These are phyloP conservation scores for Tremella yokohamensis DNA, from an alignment of 768 basidiomycete genomes.

Conservation along the genomic window DNA sequence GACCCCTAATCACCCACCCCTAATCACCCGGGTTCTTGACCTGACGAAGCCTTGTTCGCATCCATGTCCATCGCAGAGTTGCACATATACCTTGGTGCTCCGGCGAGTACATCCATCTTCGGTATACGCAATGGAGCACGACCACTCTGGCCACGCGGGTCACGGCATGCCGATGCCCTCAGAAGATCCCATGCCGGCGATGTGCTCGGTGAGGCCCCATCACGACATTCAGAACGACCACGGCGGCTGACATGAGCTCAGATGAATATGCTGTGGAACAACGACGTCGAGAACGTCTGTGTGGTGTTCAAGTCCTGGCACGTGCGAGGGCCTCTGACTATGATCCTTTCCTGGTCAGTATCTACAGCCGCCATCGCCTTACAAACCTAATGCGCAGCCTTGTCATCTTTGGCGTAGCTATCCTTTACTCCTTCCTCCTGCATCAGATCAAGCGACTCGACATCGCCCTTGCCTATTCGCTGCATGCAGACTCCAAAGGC, in stretches of 20 bases:
- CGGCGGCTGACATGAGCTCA: slow-evolving; percentile 10
- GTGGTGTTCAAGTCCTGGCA: slow-evolving; percentile 49
- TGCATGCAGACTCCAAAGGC: slow-evolving; percentile 20
- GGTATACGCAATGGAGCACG: slow-evolving; percentile 7
- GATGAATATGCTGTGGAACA: slow-evolving; percentile 51
- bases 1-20: too few relatives aligned
- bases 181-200: slow-evolving; percentile 10
- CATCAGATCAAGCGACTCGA: slow-evolving; percentile 33
- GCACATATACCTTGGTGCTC: neutral
- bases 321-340: slow-evolving; percentile 37
- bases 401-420: slow-evolving; percentile 38
- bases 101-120: neutral
- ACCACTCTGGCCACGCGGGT: slow-evolving; percentile 9
- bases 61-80: neutral
- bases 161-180: slow-evolving; percentile 9
- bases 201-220: neutral
- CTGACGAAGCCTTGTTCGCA: too few relatives aligned
- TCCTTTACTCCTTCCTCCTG: slow-evolving; percentile 38
- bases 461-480: slow-evolving; percentile 25
- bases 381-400: slow-evolving; percentile 15
- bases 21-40: too few relatives aligned
- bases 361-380: neutral
- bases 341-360: slow-evolving; percentile 47
- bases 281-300: slow-evolving; percentile 38
- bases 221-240: neutral